phyloP scores from a whole-genome alignment of 106 monocot species.

The Dendrobium huoshanense region DNA sequence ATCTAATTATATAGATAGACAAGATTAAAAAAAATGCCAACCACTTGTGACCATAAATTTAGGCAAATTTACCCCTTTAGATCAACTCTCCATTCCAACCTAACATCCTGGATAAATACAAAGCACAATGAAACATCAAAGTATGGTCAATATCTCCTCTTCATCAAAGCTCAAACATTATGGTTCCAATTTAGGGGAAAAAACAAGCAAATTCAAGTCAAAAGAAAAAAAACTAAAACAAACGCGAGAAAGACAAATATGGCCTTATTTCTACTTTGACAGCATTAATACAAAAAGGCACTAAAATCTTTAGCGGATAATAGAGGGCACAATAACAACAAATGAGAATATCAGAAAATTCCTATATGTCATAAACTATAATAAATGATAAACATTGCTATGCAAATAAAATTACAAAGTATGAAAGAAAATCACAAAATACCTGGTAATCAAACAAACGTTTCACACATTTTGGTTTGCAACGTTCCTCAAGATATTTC shows the following conservation, averaged over 20 bases:
- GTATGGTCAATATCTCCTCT: not conserved
- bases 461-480: constrained; percentile 52
- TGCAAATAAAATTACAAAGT: not conserved
- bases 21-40: not conserved
- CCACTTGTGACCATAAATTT: not conserved
- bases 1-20: not conserved
- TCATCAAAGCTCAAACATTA: not conserved
- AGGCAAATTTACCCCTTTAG: not conserved
- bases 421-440: not conserved
- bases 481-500: constrained; percentile 46
- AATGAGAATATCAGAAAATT: not conserved
- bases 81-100: not conserved
- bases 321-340: not conserved
- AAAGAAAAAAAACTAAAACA: not conserved
- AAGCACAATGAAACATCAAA: not conserved
- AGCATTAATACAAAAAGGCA: not conserved
- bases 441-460: constrained; percentile 39
- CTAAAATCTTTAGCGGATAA: not conserved
- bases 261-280: not conserved
- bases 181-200: not conserved
- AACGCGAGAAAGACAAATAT: not conserved
- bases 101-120: not conserved
- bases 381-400: not conserved
- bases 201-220: too few species aligned
- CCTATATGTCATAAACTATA: not conserved